Percentiles rank a stretch among this genome's conserved stretches.
These are phyloP conservation scores for Sophora flavescens DNA, from an alignment of 306 rosid species.

Conservation along the genomic window DNA sequence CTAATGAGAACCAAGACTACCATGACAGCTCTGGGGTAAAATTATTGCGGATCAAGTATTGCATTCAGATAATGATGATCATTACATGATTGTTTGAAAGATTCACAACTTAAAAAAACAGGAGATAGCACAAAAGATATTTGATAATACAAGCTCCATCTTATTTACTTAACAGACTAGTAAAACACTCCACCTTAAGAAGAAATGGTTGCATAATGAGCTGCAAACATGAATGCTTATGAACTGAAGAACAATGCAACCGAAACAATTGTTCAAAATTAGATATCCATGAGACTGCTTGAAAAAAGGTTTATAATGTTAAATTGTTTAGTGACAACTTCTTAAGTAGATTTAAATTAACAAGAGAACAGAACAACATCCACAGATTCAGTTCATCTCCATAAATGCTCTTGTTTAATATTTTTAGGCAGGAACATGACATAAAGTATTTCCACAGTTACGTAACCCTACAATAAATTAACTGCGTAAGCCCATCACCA, in stretches of 20 bases:
- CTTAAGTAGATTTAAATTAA: not conserved
- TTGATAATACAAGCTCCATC: not conserved
- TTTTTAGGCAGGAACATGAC: constrained; percentile 16
- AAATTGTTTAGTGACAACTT: not conserved
- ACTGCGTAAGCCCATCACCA: not conserved
- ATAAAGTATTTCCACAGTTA: not conserved
- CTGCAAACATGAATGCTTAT: not conserved
- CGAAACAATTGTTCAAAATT: not conserved
- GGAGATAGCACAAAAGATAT: not conserved
- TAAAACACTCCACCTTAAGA: not conserved
- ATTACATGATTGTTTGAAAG: constrained; percentile 18
- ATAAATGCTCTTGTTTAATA: constrained; percentile 22
- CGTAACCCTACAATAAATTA: not conserved
- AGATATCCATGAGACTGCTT: not conserved
- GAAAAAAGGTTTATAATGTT: not conserved
- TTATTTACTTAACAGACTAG: not conserved
- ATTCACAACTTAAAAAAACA: not conserved
- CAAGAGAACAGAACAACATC: constrained; percentile 5
- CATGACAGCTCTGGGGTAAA: not conserved
- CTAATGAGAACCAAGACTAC: not conserved
- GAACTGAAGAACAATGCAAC: constrained; percentile 3
- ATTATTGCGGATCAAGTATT: constrained; percentile 4
- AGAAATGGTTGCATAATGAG: not conserved
- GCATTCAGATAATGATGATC: not conserved
- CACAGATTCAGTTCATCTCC: constrained; percentile 18